Base-by-base conservation (phyloP, 164 flowering plant species). In the Piper betle region DNA sequence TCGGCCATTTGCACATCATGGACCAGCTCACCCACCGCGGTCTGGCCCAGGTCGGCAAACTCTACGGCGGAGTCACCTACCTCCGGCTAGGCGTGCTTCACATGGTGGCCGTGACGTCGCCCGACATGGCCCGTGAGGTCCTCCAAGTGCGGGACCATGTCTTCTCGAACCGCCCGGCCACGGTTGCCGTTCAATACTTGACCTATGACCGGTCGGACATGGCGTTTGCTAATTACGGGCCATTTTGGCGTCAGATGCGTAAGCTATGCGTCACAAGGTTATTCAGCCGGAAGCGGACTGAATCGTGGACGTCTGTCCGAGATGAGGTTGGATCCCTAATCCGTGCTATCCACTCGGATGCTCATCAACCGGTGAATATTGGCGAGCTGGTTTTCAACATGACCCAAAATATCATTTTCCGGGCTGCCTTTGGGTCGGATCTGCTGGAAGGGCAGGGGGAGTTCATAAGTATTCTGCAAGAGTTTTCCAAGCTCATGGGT, bases 171-270 rank as follows among this genome's bases (percentile, higher is more conserved):
- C 77, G 96, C 1, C 95, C 98, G 0, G 84, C 87, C 18, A 80
- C 78, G 3, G 63, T 79, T 3, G 88, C 93, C 59, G 83, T 85
- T 54, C 76, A 72, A 13, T 91, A 85, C 73, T 71, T 87, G 3
- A 85, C 91, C 0, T 91, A 88, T 62, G 80, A 85, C 66, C 75
- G 86, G 0, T 85, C 96, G 0, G 94, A 91, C 74, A 83, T 91
- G 95, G 89, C 93, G 0, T 88, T 87, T 58, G 88, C 96, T 2
- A 70, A 81, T 71, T 91, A 91, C 71, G 98, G 98, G 11, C 96
- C 96, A 3, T 85, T 84, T 64, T 91, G 95, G 96, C 79, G 95
- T 15, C 92, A 91, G 79, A 87, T 87, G 89, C 72, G 98, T 0
- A 91, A 91, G 74, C 59, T 91, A 12, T 91, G 90, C 57, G 95